Evolutionary conservation across 176 grass and related monocot genomes (phyloP).

Genomic region (Neostapfia colusana): DNA sequence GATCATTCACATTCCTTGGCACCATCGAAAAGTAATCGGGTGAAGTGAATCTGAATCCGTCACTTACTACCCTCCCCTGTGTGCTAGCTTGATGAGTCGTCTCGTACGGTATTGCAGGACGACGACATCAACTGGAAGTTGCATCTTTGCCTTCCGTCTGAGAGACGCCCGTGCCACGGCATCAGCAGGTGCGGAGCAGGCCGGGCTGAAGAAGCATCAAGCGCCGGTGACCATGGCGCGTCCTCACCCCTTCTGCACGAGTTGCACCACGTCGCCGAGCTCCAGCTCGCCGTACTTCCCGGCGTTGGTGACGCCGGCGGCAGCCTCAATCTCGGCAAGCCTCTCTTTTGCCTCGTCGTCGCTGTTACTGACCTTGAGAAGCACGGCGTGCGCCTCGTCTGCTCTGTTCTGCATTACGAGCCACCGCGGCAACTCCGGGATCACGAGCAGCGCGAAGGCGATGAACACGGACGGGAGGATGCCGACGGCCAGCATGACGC

Average conservation of each 20-base stretch:
- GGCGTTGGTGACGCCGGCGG: constrained; percentile 23
- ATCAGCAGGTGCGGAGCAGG: too few relatives aligned
- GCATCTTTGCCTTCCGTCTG: too few relatives aligned
- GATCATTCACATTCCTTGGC: background rate
- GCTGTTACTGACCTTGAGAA: constrained; percentile 49
- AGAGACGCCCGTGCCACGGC: too few relatives aligned
- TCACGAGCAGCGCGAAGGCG: constrained; percentile 66
- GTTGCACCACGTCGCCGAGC: constrained; percentile 44
- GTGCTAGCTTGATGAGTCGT: too few relatives aligned
- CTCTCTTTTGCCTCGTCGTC: constrained; percentile 55
- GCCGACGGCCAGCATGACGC: constrained; percentile 85
- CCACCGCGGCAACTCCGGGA: constrained; percentile 87
- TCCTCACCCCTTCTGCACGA: constrained; percentile 27
- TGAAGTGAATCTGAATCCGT: too few relatives aligned
- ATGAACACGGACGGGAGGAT: constrained; percentile 73
- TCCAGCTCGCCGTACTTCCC: constrained; percentile 52
- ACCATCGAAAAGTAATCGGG: background rate
- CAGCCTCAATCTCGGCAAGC: constrained; percentile 62
- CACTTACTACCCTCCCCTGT: background rate
- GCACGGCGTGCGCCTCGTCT: constrained; percentile 55
- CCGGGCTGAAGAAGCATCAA: too few relatives aligned
- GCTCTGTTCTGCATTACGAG: constrained; percentile 58
- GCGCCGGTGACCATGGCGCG: background rate
- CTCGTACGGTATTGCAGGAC: too few relatives aligned
- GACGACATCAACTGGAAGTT: too few relatives aligned